Percentiles rank a stretch among this genome's conserved stretches.
Evolutionary conservation across 129 eudicot species (phyloP).

Genomic region (Centaurea solstitialis): DNA sequence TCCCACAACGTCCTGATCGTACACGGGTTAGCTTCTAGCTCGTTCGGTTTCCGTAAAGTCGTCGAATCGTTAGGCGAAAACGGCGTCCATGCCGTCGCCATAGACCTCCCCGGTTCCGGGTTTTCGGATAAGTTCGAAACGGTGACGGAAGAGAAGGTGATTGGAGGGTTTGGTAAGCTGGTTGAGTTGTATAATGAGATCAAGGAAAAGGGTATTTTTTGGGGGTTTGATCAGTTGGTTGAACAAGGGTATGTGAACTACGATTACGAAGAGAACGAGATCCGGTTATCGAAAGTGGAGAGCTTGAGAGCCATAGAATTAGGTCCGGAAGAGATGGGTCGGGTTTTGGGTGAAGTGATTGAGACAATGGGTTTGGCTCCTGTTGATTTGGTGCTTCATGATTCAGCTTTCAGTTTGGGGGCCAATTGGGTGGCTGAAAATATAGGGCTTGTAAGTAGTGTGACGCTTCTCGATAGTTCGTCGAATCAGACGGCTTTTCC

Average conservation of each 20-base stretch:
- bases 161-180: slow-evolving; percentile 45
- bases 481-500: slow-evolving; percentile 56
- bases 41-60: slow-evolving; percentile 52
- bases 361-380: slow-evolving; percentile 65
- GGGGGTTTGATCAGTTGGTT: slow-evolving; percentile 95
- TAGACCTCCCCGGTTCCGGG: slow-evolving; percentile 88
- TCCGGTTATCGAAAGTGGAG: slow-evolving; percentile 39
- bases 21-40: slow-evolving; percentile 79
- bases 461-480: slow-evolving; percentile 54
- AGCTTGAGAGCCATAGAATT: slow-evolving; percentile 47
- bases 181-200: slow-evolving; percentile 66
- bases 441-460: slow-evolving; percentile 54
- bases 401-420: slow-evolving; percentile 70
- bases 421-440: slow-evolving; percentile 81
- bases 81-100: slow-evolving; percentile 53
- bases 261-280: slow-evolving; percentile 48
- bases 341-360: slow-evolving; percentile 76
- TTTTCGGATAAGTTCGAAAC: slow-evolving; percentile 66
- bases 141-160: slow-evolving; percentile 51
- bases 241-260: slow-evolving; percentile 75
- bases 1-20: slow-evolving; percentile 55
- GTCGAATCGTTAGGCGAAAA: slow-evolving; percentile 43
- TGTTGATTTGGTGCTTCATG: slow-evolving; percentile 85
- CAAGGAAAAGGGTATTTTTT: slow-evolving; percentile 80
- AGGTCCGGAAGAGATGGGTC: slow-evolving; percentile 74